A percentile compares a stretch with the other conserved stretches of the same genome.
Conservation (phyloP, 805 yeast genomes). For the Yamadazyma tumulicola region DNA sequence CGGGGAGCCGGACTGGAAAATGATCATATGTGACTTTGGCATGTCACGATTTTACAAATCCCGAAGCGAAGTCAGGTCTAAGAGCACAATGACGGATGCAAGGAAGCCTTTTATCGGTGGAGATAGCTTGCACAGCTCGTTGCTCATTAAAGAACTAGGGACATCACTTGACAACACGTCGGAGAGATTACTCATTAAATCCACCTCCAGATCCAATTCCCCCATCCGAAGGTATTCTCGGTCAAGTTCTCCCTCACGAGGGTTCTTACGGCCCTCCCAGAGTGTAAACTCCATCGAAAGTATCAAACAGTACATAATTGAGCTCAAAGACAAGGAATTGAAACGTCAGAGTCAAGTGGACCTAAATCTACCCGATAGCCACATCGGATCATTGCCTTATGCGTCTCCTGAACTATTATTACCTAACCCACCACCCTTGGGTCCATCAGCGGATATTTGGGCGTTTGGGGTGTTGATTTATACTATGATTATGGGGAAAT, state of each 20-base stretch:
- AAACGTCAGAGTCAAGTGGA: constrained; percentile 23
- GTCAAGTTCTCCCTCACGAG: constrained; percentile 5
- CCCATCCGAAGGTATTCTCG: constrained; percentile 6
- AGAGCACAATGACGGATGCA: constrained; percentile 20
- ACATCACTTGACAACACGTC: constrained; percentile 7
- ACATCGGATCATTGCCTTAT: constrained; percentile 88
- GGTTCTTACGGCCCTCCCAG: constrained; percentile 2
- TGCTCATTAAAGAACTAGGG: constrained; percentile 10
- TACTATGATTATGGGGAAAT: constrained; percentile 66
- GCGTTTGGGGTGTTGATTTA: constrained; percentile 79
- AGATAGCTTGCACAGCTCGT: constrained; percentile 18
- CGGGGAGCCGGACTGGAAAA: constrained; percentile 24
- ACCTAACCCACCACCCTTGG: constrained; percentile 58
- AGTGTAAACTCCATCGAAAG: constrained; percentile 12
- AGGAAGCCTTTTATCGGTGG: constrained; percentile 36
- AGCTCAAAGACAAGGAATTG: constrained; percentile 14
- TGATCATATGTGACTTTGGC: constrained; percentile 85
- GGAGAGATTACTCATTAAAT: constrained; percentile 8
- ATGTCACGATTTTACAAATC: constrained; percentile 49
- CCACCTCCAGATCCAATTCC: constrained; percentile 13
- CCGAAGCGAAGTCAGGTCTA: constrained; percentile 11
- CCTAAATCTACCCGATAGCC: constrained; percentile 54
- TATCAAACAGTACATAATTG: constrained; percentile 12
- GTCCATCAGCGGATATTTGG: constrained; percentile 82
- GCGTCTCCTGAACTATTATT: constrained; percentile 83